phyloP scores from a whole-genome alignment of 1,139 yeast species.

The Saccharomycopsis hybrid region DNA sequence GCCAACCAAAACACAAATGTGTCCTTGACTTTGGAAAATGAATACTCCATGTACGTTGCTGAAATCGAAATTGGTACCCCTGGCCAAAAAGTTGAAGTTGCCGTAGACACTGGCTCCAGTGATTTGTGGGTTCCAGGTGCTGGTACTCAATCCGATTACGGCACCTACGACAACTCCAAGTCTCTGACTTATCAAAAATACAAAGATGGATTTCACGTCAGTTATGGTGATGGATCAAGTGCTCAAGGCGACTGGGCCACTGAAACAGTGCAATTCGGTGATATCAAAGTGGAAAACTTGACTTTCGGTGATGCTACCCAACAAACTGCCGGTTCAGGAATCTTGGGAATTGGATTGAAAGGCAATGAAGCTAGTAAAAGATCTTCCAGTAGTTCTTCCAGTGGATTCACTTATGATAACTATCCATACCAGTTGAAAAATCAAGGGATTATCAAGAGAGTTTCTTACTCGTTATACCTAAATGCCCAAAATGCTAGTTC shows the following conservation, averaged over 20 bases:
- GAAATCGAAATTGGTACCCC: constrained; percentile 30
- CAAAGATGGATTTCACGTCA: constrained; percentile 29
- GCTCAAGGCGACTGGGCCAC: constrained; percentile 64
- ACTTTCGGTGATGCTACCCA: constrained; percentile 53
- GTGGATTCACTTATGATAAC: constrained; percentile 37
- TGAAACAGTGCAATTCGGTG: constrained; percentile 43
- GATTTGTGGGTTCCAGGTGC: constrained; percentile 29
- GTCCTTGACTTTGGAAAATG: constrained; percentile 16
- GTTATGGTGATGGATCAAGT: constrained; percentile 54
- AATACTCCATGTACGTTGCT: constrained; percentile 28
- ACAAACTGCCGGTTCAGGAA: constrained; percentile 49
- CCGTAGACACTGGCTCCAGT: constrained; percentile 43
- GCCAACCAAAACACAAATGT: too few relatives aligned
- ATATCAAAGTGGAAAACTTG: constrained; percentile 37
- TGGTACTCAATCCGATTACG: constrained; percentile 9
- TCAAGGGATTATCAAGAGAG: constrained; percentile 46
- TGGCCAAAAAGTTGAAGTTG: constrained; percentile 30
- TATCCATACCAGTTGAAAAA: constrained; percentile 49
- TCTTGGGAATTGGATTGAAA: constrained; percentile 57
- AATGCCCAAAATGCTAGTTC: constrained; percentile 33
- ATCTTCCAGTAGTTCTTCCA: constrained; percentile 24
- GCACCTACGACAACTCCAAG: constrained; percentile 5
- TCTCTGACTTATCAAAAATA: constrained; percentile 24
- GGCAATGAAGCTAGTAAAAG: constrained; percentile 41
- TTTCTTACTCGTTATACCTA: constrained; percentile 49